Evolutionary conservation across 2,329 filamentous ascomycete genomes (phyloP).

Genomic region (Colletotrichum tanaceti): DNA sequence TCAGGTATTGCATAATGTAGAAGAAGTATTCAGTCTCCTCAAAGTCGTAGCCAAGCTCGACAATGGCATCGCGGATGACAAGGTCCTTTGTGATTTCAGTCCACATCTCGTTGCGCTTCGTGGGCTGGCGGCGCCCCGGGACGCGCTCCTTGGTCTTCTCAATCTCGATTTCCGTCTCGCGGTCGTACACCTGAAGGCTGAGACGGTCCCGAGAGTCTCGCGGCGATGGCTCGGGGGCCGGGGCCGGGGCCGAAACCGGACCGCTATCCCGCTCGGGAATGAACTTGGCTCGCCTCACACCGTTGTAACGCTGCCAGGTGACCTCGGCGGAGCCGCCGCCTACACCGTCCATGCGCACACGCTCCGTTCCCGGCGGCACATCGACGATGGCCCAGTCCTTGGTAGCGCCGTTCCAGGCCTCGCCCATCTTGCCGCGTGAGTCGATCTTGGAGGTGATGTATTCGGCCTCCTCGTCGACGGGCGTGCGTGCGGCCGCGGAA

Average conservation of each 20-base stretch:
- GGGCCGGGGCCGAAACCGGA: slow-evolving; percentile 41
- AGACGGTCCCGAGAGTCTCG: slow-evolving; percentile 53
- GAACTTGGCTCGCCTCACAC: slow-evolving; percentile 79
- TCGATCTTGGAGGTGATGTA: slow-evolving; percentile 69
- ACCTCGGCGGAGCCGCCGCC: slow-evolving; percentile 82
- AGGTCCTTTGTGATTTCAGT: slow-evolving; percentile 97
- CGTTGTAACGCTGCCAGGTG: slow-evolving; percentile 83
- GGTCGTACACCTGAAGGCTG: slow-evolving; percentile 60
- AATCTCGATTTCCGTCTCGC: slow-evolving; percentile 63
- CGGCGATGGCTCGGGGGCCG: slow-evolving; percentile 45
- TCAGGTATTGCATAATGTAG: slow-evolving; percentile 91
- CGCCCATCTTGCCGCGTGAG: slow-evolving; percentile 74
- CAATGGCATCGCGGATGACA: slow-evolving; percentile 86
- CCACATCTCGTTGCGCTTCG: slow-evolving; percentile 79
- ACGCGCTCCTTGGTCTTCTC: slow-evolving; percentile 67
- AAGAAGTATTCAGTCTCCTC: slow-evolving; percentile 92
- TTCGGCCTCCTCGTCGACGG: slow-evolving; percentile 70
- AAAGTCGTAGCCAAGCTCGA: slow-evolving; percentile 85
- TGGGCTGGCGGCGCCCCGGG: slow-evolving; percentile 54
- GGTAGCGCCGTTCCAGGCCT: slow-evolving; percentile 79
- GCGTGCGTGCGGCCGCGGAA: slow-evolving; percentile 60
- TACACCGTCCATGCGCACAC: slow-evolving; percentile 83
- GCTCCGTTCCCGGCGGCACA: slow-evolving; percentile 84
- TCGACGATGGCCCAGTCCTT: slow-evolving; percentile 86
- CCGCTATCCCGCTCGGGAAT: slow-evolving; percentile 72